Evolutionary conservation across 805 yeast genomes (phyloP), one percentile per base, ranked within the genome.

Genomic region (Starmerella sirachaensis): DNA sequence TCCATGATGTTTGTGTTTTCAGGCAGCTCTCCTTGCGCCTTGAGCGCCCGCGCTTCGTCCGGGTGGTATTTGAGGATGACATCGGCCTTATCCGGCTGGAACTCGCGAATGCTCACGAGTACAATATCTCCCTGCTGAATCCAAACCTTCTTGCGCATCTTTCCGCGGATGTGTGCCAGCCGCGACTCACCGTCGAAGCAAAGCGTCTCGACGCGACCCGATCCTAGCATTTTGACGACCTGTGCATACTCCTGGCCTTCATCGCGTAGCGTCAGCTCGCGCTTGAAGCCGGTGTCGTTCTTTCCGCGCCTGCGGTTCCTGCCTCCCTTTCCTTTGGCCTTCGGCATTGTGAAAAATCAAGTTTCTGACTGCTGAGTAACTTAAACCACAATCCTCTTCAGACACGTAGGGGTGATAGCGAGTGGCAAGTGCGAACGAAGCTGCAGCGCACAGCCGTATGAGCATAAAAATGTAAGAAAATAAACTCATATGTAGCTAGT

Each of bases 211-310:
- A 91, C 78, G 64, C 98, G 77, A 49, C 98, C 97, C 59, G 86
- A 86, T 62, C 99, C 99, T 54, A 91, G 75, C 96, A 91, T 88
- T 66, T 85, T 88, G 61, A 88, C 76, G 59, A 91, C 91, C 68
- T 93, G 98, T 40, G 95, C 99, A 57, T 91, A 91, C 63, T 91
- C 97, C 69, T 91, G 98, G 42, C 94, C 94, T 56, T 91, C 99
- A 48, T 91, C 99, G 56, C 77, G 84, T 61, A 70, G 74, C 59
- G 76, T 72, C 53, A 91, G 73, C 61, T 91, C 99, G 68, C 99
- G 83, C 71, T 91, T 91, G 65, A 84, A 86, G 43, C 73, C 78
- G 62, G 76, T 75, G 60, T 79, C 94, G 63, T 86, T 86, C 88
- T 91, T 91, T 63, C 98, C 98, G 74, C 96, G 81, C 70, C 93